Evolutionary conservation across 1,139 yeast genomes (phyloP), one percentile per base, ranked within the genome.

Genomic region (Blastobotrys ciferrii): DNA sequence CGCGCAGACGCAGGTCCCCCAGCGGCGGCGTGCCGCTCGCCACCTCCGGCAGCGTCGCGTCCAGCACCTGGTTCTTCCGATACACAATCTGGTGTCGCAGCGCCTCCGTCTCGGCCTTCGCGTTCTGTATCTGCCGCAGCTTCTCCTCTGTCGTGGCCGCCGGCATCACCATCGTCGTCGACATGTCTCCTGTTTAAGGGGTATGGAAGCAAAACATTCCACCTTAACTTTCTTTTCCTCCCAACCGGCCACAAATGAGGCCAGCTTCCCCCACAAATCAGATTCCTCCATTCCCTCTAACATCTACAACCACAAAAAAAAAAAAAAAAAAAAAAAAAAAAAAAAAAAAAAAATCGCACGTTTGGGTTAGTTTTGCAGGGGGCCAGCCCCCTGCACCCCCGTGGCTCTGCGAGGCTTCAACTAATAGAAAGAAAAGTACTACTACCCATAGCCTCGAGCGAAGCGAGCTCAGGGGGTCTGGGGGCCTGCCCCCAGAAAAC

Each of bases 31-130:
- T 51, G 17, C 45, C 51, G 11, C 45, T 30, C 1, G 60, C 56
- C 4, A 55, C 49, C 25, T 54, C 51, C 2, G 55, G 48, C 31
- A 59, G 38, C 13, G 56, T 52, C n/a, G 63, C 51, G 45, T 60
- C 62, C 53, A 52, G 49, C 11, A 47, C 46, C 35, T 53, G 51
- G 19, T 49, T 45, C 44, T 54, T 52, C 14, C 50, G 43, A 20
- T 49, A 47, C 3, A 49, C 44, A 39, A 59, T 53, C 43, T 56
- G 58, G 12, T 50, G 48, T 28, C 55, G 50, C 12, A 60, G 47
- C 7, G 52, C 51, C 31, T 59, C 61, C 2, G 56, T 47, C 39
- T 59, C 62, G n/a, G 54, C 53, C 32, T 51, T 53, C 25, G 57
- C 53, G 28, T 49, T 43, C 4, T 54, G 50, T 17, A 58, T 53